phyloP scores from a whole-genome alignment of 2,329 filamentous ascomycete species.

The Calonectria hongkongensis region DNA sequence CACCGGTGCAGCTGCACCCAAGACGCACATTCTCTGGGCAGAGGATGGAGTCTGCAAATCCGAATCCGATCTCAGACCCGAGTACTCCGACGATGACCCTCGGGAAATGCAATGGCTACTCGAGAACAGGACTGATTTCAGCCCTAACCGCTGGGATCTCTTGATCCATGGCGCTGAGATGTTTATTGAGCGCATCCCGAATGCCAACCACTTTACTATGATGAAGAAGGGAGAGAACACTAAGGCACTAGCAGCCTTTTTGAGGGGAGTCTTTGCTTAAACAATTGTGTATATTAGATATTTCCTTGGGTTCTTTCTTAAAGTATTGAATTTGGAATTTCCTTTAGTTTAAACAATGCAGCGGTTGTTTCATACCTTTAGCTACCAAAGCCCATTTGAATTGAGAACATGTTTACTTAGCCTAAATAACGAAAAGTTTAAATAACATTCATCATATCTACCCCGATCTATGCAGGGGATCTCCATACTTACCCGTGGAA shows the following conservation, averaged over 20 bases:
- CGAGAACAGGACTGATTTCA: conserved; percentile 32
- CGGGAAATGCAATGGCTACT: conserved; percentile 28
- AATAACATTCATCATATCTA: background rate
- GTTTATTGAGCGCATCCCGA: conserved; percentile 18
- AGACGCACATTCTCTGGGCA: conserved; percentile 27
- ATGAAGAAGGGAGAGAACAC: conserved; percentile 33
- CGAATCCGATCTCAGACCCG: background rate
- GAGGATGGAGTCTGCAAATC: conserved; percentile 24
- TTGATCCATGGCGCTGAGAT: conserved; percentile 27
- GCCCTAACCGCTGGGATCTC: conserved; percentile 30
- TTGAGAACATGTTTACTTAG: background rate
- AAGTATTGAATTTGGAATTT: conserved; percentile 18
- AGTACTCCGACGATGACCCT: conserved; percentile 13
- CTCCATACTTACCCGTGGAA: conserved; percentile 2
- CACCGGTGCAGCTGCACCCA: background rate
- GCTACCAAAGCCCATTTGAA: background rate
- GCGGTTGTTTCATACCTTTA: background rate
- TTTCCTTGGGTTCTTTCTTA: conserved; percentile 2
- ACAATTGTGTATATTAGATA: conserved; percentile 11
- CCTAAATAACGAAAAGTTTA: background rate
- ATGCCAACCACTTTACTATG: conserved; percentile 41
- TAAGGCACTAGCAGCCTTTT: conserved; percentile 22
- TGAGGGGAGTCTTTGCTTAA: conserved; percentile 14
- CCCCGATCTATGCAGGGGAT: background rate
- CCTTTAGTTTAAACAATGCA: background rate